Conservation (phyloP, 2,329 filamentous ascomycete species). For the Microthyrium microscopicum region DNA sequence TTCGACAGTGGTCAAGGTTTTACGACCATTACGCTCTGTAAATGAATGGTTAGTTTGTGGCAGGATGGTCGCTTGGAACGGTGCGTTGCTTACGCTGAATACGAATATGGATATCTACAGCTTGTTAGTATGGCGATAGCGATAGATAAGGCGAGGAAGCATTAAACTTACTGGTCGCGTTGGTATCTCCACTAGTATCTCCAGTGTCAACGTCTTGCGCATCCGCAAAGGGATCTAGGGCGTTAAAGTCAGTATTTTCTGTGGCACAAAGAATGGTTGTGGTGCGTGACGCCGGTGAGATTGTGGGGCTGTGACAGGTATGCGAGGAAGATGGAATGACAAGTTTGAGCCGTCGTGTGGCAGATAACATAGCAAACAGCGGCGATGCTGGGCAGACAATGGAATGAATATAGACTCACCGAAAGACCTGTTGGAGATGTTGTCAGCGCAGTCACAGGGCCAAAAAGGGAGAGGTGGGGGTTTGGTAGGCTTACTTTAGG, state of each 20-base stretch:
- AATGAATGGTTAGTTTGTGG: constrained; percentile 25
- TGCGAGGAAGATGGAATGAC: not conserved
- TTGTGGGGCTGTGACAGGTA: not conserved
- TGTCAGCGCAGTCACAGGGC: not conserved
- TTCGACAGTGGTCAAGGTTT: constrained; percentile 99
- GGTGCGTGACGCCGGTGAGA: not conserved
- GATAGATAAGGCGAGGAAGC: not conserved
- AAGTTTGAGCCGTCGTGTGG: not conserved
- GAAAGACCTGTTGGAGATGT: constrained; percentile 7
- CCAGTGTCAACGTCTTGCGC: constrained; percentile 5
- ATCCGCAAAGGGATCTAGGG: constrained; percentile 8
- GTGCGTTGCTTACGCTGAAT: constrained; percentile 61
- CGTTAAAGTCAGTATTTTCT: not conserved
- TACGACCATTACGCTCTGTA: constrained; percentile 98
- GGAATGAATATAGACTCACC: not conserved
- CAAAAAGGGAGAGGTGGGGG: not conserved
- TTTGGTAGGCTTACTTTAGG: constrained; percentile 5
- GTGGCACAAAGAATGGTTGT: not conserved
- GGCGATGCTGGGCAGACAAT: not conserved
- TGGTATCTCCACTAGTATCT: constrained; percentile 6
- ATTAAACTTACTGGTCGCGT: not conserved
- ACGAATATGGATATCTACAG: constrained; percentile 29
- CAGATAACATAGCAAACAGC: not conserved
- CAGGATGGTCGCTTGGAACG: constrained; percentile 1
- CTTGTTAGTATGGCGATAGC: not conserved